Evolutionary conservation across 768 basidiomycete genomes (phyloP).

Genomic region (Boletus rubroflammeus): DNA sequence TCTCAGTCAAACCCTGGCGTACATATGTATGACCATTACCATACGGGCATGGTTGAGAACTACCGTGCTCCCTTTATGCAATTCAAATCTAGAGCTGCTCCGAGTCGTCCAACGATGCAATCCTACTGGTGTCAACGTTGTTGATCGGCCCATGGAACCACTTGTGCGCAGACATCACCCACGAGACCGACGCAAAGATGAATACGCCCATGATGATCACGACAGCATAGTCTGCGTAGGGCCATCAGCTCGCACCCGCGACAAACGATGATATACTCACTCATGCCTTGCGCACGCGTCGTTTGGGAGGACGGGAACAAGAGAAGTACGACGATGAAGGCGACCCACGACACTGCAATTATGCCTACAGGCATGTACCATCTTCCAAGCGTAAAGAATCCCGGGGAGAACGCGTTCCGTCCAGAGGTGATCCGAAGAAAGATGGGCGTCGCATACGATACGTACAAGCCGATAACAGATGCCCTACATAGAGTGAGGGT

Average conservation of each 20-base stretch:
- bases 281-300: conserved; percentile 47
- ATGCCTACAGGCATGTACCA: conserved; percentile 59
- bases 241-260: neutral
- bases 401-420: conserved; percentile 51
- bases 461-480: conserved; percentile 68
- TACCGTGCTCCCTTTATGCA: neutral
- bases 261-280: conserved; percentile 37
- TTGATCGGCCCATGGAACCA: conserved; percentile 70
- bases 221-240: conserved; percentile 60
- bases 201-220: conserved; percentile 65
- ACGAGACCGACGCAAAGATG: conserved; percentile 58
- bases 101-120: conserved; percentile 1
- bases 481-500: conserved; percentile 41
- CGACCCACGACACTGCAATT: conserved; percentile 63
- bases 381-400: conserved; percentile 57
- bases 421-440: conserved; percentile 71
- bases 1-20: neutral
- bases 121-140: conserved; percentile 36
- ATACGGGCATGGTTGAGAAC: neutral
- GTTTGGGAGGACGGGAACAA: conserved; percentile 49
- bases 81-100: conserved; percentile 9
- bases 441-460: conserved; percentile 62
- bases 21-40: conserved; percentile 1
- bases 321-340: conserved; percentile 56
- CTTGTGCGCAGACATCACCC: conserved; percentile 62